A percentile compares a stretch with the other conserved stretches of the same genome.
Conservation (phyloP, 768 basidiomycete species). For the Mycena alexandri region DNA sequence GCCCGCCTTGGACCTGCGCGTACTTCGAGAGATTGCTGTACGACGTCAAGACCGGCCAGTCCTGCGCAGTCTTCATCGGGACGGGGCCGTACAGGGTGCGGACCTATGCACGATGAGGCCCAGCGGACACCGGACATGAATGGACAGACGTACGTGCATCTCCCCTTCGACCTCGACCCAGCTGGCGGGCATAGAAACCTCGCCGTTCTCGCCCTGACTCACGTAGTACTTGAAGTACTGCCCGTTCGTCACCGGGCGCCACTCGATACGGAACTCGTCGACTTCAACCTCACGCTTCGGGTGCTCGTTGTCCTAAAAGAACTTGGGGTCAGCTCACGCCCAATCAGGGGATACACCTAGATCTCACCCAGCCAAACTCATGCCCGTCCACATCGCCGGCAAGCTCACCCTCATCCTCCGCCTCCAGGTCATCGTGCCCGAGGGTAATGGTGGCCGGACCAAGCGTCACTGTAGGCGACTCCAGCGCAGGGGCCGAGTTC, state of each 20-base stretch:
- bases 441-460: slow-evolving; percentile 71
- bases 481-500: slow-evolving; percentile 64
- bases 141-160: slow-evolving; percentile 56
- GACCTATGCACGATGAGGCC: slow-evolving; percentile 56
- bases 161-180: slow-evolving; percentile 74
- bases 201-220: slow-evolving; percentile 53
- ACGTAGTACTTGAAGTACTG: slow-evolving; percentile 82
- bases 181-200: slow-evolving; percentile 72
- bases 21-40: slow-evolving; percentile 85
- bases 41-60: slow-evolving; percentile 90
- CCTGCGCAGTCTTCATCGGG: slow-evolving; percentile 75
- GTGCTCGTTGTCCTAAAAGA: slow-evolving; percentile 83
- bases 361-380: slow-evolving; percentile 32
- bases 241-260: slow-evolving; percentile 90
- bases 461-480: slow-evolving; percentile 62
- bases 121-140: neutral
- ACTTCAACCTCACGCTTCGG: slow-evolving; percentile 75
- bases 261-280: slow-evolving; percentile 79
- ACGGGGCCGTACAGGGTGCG: slow-evolving; percentile 92
- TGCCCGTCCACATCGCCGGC: slow-evolving; percentile 72
- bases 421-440: slow-evolving; percentile 89
- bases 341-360: neutral
- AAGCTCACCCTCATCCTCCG: slow-evolving; percentile 61
- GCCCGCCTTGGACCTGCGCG: slow-evolving; percentile 89
- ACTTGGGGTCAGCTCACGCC: neutral